Conservation (phyloP, 2,329 filamentous ascomycete genomes). For the Fusarium goolgardi region DNA sequence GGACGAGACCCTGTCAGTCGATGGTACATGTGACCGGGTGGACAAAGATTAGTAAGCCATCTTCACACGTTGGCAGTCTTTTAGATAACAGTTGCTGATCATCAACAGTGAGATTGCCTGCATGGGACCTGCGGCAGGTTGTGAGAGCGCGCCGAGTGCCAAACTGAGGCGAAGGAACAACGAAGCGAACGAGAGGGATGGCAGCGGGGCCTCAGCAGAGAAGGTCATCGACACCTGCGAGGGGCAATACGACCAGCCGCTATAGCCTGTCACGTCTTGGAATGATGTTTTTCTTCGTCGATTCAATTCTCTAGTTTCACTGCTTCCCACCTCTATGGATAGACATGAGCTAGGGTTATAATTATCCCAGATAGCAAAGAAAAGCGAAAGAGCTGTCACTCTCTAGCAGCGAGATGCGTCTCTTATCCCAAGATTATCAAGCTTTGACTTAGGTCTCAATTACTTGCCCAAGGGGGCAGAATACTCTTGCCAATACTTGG, state of each 20-base stretch:
- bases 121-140: not conserved
- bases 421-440: not conserved
- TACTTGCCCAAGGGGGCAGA: not conserved
- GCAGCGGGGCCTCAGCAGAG: not conserved
- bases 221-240: not conserved
- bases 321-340: not conserved
- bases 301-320: fast-evolving
- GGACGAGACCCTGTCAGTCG: not conserved
- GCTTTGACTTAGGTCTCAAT: not conserved
- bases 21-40: not conserved
- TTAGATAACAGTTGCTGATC: not conserved
- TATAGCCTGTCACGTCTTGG: not conserved
- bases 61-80: not conserved
- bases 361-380: not conserved
- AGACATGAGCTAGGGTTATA: not conserved
- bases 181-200: not conserved
- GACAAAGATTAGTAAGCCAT: not conserved
- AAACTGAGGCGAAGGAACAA: not conserved
- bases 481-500: not conserved
- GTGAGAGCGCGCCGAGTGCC: not conserved
- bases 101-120: not conserved
- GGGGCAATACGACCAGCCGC: not conserved
- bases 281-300: not conserved
- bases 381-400: not conserved
- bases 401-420: not conserved